Conservation (phyloP, 306 rosid species). For the Neltuma alba region DNA sequence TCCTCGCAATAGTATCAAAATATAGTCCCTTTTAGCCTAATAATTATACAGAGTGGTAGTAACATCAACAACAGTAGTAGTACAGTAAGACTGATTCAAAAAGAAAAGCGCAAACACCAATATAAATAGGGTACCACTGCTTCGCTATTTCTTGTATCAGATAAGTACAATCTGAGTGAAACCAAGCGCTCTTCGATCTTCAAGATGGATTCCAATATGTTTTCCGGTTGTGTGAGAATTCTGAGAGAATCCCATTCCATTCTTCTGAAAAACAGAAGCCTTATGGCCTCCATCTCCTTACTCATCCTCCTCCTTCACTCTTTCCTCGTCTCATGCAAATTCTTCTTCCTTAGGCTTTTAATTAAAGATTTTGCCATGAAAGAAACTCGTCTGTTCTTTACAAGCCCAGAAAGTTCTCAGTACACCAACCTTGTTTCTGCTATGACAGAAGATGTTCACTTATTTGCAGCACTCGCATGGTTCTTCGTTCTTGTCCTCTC, state of each 20-base stretch:
- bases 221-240: conserved; percentile 16
- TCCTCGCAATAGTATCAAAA: too few species aligned
- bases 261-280: conserved; percentile 26
- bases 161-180: background rate
- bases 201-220: conserved; percentile 9
- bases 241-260: conserved; percentile 24
- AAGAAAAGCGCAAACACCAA: background rate
- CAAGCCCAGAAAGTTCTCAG: background rate
- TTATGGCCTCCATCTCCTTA: conserved; percentile 23
- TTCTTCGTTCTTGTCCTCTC: conserved; percentile 26
- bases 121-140: background rate
- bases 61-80: background rate
- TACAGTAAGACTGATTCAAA: background rate
- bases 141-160: background rate
- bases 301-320: conserved; percentile 20
- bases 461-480: background rate
- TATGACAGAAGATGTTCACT: background rate
- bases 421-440: background rate
- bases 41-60: too few species aligned
- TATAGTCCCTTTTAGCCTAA: too few species aligned
- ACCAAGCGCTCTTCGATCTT: background rate
- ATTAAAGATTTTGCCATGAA: background rate
- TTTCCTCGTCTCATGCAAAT: conserved; percentile 6
- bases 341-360: conserved; percentile 7
- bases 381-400: background rate